Evolutionary conservation across 1,139 yeast species (phyloP), one percentile per base, ranked within the genome.

Genomic region (Candida sanyaensis): DNA sequence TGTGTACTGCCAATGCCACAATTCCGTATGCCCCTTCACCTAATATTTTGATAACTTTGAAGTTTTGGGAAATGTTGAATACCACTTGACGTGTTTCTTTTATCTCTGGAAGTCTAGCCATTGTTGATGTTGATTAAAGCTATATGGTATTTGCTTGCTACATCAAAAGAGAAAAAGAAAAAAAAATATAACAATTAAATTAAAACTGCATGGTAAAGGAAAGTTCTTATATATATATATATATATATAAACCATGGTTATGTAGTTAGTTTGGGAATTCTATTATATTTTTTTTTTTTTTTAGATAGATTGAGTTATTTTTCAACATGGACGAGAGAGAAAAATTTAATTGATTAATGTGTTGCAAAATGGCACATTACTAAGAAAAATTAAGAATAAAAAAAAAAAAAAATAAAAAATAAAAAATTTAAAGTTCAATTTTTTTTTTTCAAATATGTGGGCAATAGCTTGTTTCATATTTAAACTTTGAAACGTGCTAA

Each of bases 11-110:
- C 26, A 96, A 85, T 62, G 98, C 92, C 21, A 93, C 99, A 12
- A 93, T 83, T 4, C 99, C 99, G 61, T 93, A 93, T 1, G 99
- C 99, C n/a, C 99, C 99, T 65, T 92, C 97, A 6, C 99, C 99
- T 11, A 90, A 88, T 13, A 92, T 83, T 58, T 88, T 51, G 39
- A 84, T 74, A 43, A 92, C 83, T 64, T 89, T 90, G 65, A 92
- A 92, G 60, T 88, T 90, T 50, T 88, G 89, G 39, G 95, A 86
- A 26, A 93, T 95, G 61, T 91, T 90, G 72, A 92, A 92, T 17
- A 92, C 80, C 46, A 88, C 81, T 52, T 81, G 80, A 48, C 87
- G 43, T 23, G 42, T 40, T 32, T 24, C 41, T 36, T 34, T 46
- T 12, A 29, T 17, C 11, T 33, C 43, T n/a, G 32, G 37, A 32